Conservation (phyloP, 306 rosid species). For the Cotoneaster glaucophyllus region DNA sequence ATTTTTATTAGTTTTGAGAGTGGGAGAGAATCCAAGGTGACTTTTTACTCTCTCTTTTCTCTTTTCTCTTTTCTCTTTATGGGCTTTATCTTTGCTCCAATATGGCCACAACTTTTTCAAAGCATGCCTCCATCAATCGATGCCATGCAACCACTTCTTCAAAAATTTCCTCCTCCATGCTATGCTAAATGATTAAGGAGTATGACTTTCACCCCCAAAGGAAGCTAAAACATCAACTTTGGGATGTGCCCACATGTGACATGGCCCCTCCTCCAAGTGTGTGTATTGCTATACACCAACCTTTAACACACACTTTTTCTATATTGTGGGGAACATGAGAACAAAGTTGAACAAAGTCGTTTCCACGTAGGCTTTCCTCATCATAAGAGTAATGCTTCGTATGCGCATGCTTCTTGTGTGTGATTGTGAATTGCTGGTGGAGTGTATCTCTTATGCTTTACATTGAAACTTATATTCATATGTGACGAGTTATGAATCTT, state of each 20-base stretch:
- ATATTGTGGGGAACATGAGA: background rate
- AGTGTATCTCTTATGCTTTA: background rate
- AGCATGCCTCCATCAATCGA: background rate
- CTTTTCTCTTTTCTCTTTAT: slow-evolving; percentile 2
- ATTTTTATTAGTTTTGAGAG: background rate
- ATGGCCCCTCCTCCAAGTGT: background rate
- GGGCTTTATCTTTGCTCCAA: background rate
- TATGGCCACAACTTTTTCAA: slow-evolving; percentile 8
- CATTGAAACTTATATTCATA: too few species aligned
- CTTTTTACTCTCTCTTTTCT: slow-evolving; percentile 14
- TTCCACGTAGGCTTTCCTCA: background rate
- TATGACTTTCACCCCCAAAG: background rate
- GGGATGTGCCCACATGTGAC: background rate
- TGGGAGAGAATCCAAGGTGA: slow-evolving; percentile 41
- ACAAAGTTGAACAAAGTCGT: background rate
- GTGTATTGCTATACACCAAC: background rate
- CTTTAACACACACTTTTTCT: background rate
- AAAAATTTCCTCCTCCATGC: background rate
- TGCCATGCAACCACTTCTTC: background rate
- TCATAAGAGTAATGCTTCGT: background rate
- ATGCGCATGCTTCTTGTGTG: background rate
- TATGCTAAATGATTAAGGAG: background rate
- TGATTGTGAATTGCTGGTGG: background rate
- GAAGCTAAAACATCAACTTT: background rate
- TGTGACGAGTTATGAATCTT: too few species aligned